These are phyloP conservation scores for Pestalotiopsis sp. DNA, from an alignment of 2,329 filamentous ascomycete genomes.

Conservation along the genomic window DNA sequence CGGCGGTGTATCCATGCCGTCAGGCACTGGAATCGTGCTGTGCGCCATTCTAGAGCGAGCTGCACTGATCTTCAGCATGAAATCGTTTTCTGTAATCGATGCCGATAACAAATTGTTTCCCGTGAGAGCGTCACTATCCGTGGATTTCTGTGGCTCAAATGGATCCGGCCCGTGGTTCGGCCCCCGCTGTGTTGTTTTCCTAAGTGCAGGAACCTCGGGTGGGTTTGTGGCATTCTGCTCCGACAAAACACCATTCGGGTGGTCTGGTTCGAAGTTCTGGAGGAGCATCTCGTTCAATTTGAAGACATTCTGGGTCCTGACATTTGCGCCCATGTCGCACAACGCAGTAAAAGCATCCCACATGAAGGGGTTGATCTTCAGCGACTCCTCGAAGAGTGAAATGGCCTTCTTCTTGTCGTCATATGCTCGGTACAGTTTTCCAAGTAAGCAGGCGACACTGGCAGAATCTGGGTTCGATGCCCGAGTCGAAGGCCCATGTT, in stretches of 20 bases:
- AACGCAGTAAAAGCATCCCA: constrained; percentile 95
- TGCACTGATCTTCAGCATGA: constrained; percentile 58
- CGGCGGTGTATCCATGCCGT: constrained; percentile 67
- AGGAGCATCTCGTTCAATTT: constrained; percentile 64
- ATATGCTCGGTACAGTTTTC: constrained; percentile 83
- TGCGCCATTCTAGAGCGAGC: constrained; percentile 49
- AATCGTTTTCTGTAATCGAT: constrained; percentile 54
- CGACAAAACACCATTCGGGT: constrained; percentile 28
- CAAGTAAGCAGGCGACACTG: constrained; percentile 80
- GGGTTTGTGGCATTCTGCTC: constrained; percentile 40
- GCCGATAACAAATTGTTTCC: constrained; percentile 42
- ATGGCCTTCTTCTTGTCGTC: constrained; percentile 84
- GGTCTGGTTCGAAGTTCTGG: constrained; percentile 48
- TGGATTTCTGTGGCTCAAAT: constrained; percentile 50
- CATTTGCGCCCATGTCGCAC: constrained; percentile 82
- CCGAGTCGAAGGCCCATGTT: constrained; percentile 77
- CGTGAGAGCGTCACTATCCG: constrained; percentile 38
- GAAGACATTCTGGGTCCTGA: constrained; percentile 87
- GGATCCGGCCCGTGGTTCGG: constrained; percentile 48
- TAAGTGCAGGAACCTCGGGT: constrained; percentile 37
- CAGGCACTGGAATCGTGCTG: constrained; percentile 44
- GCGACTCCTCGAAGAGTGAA: constrained; percentile 81
- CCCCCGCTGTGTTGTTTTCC: constrained; percentile 43
- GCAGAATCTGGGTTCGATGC: constrained; percentile 81
- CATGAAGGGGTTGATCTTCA: constrained; percentile 93